Evolutionary conservation across 2,329 filamentous ascomycete species (phyloP), one percentile per base, ranked within the genome.

Genomic region (Leptodontidium sp.): DNA sequence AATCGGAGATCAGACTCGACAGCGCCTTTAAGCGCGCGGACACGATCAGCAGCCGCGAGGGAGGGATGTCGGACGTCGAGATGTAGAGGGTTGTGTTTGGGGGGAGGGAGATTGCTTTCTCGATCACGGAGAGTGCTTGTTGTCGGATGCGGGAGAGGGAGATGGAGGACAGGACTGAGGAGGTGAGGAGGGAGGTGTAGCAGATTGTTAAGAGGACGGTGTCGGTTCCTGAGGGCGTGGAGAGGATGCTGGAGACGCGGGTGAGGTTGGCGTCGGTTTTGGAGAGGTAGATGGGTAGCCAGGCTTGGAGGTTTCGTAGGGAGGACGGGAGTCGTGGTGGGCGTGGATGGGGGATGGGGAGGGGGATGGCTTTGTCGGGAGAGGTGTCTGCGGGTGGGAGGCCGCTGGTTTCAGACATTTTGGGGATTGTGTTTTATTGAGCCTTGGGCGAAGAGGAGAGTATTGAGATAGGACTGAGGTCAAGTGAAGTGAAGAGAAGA

Each of bases 191-290:
- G 65, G 90, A 85, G 68, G 84, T 81, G 82, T 94, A 95, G 81
- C 90, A 88, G 70, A 90, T 78, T 73, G 91, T 87, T 71, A 90
- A 86, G 74, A 94, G 88, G 70, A 90, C 83, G 61, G 87, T 86
- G 81, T 94, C 92, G 78, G 91, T 88, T 76, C 91, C 91, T 45
- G 85, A 80, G 55, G 91, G 88, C 11, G 90, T 91, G 72, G 88
- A 86, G 74, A 93, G 83, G 77, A 91, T 87, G 72, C 88, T 88
- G 76, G 85, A 81, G 61, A 90, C 83, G 78, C 85, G 85, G 32
- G 83, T 77, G 71, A 90, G 79, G 77, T 66, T 72, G 11, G 47
- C 59, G 62, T 79, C 77, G 32, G 75, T 76, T 68, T 76, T 76
- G 24, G 67, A 64, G 53, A 79, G 71, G 71, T 78, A 80, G 50